Evolutionary conservation across 345 rosid species (phyloP), one percentile per base, ranked within the genome.

Genomic region (Rhizophora mangle): DNA sequence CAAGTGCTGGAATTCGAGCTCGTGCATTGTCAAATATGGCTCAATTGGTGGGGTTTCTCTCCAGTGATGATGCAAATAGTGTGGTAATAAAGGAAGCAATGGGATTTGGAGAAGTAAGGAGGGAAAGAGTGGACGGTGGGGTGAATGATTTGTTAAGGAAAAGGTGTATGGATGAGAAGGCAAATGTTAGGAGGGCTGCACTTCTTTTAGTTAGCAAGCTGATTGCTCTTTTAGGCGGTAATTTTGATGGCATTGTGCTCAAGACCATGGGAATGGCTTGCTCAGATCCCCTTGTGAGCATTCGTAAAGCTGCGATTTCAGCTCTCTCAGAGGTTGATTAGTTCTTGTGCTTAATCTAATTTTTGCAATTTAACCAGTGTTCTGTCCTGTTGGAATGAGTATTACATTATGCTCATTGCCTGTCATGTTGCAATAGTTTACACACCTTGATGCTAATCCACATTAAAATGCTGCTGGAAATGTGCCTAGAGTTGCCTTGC

Each of bases 201-300:
- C 87, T 92, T 80, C 72, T 82, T 82, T 82, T 94, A 47, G 87
- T 85, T 58, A 79, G 86, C 72, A 89, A 87, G 87, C 69, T 86
- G 81, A 86, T 84, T 51, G 74, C 89, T 49, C 85, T 86, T 75
- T 62, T 88, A 64, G 84, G 86, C 34, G 91, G 92, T 63, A 78
- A 82, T 74, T 75, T 89, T 49, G 99, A 87, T 79, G 86, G 76
- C 64, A 67, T 78, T 80, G 64, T 94, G 74, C 82, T 92, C 51
- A 92, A 88, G 78, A 87, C 82, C 18, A 77, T 89, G 84, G 97
- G 92, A 56, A 83, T 88, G 71, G 92, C 98, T 76, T 94, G 97
- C 74, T 94, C 92, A 5, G 98, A 94, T 76, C 90, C 96, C 8
- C 96, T 95, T 60, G 88, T 95, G 63, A 95, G 97, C 83, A 92